These are phyloP conservation scores for Aspergillus nomiae DNA, from an alignment of 2,329 filamentous ascomycete genomes.

Conservation along the genomic window DNA sequence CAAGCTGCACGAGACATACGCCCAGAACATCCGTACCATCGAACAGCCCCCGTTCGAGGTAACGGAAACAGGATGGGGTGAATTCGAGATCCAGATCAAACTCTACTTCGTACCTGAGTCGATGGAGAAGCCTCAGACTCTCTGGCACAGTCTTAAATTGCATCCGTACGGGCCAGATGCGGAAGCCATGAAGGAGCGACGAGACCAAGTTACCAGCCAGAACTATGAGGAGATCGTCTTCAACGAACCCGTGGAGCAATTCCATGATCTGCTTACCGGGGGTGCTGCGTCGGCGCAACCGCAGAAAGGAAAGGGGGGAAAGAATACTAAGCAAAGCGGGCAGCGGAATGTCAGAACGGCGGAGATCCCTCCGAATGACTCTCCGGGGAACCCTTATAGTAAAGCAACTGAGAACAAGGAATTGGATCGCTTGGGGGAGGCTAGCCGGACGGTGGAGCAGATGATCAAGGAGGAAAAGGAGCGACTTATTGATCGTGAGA, in stretches of 20 bases:
- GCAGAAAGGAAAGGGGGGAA: constrained; percentile 60
- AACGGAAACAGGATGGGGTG: constrained; percentile 93
- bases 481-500: constrained; percentile 62
- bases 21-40: constrained; percentile 83
- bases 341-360: constrained; percentile 65
- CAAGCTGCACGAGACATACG: constrained; percentile 96
- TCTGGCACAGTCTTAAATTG: constrained; percentile 88
- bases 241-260: constrained; percentile 92
- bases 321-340: constrained; percentile 52
- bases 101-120: constrained; percentile 88
- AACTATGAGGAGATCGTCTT: constrained; percentile 94
- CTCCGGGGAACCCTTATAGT: constrained; percentile 72
- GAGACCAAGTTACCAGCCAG: constrained; percentile 71
- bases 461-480: constrained; percentile 67
- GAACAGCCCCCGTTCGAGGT: constrained; percentile 83
- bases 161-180: constrained; percentile 82
- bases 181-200: constrained; percentile 69
- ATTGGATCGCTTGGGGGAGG: constrained; percentile 63
- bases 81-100: constrained; percentile 95
- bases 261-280: constrained; percentile 82
- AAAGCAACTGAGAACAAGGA: constrained; percentile 70
- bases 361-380: constrained; percentile 70
- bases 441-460: constrained; percentile 60
- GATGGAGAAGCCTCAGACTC: constrained; percentile 90
- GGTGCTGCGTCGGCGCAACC: constrained; percentile 57